phyloP scores from a whole-genome alignment of 768 basidiomycete genomes.

The Sarcodon sp. region DNA sequence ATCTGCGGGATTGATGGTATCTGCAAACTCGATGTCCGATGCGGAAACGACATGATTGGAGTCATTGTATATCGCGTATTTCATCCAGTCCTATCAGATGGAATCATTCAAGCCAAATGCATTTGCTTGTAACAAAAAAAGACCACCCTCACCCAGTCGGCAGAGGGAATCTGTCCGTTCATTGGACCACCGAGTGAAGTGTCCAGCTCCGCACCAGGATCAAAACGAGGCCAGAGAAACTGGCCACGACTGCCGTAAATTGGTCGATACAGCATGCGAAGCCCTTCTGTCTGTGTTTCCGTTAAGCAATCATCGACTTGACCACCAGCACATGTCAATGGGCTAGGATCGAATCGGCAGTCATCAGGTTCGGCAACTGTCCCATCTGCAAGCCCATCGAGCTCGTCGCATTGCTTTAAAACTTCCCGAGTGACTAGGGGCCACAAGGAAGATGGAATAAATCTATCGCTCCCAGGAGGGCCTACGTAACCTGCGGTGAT shows the following conservation, averaged over 20 bases:
- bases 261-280: background rate
- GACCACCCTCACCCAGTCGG: background rate
- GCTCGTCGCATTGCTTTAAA: background rate
- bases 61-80: background rate
- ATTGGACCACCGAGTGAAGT: background rate
- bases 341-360: background rate
- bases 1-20: background rate
- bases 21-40: background rate
- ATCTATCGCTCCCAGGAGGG: background rate
- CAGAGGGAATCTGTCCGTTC: background rate
- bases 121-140: background rate
- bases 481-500: background rate
- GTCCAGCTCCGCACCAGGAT: background rate
- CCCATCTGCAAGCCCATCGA: background rate
- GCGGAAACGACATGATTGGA: background rate
- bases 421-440: background rate
- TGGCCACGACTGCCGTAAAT: background rate
- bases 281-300: background rate
- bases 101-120: background rate
- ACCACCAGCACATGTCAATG: background rate
- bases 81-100: background rate
- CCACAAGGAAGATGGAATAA: background rate
- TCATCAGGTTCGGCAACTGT: background rate
- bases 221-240: background rate
- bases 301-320: background rate